Conservation (phyloP, 2,329 filamentous ascomycete species). For the Mycosphaerella arachidis region DNA sequence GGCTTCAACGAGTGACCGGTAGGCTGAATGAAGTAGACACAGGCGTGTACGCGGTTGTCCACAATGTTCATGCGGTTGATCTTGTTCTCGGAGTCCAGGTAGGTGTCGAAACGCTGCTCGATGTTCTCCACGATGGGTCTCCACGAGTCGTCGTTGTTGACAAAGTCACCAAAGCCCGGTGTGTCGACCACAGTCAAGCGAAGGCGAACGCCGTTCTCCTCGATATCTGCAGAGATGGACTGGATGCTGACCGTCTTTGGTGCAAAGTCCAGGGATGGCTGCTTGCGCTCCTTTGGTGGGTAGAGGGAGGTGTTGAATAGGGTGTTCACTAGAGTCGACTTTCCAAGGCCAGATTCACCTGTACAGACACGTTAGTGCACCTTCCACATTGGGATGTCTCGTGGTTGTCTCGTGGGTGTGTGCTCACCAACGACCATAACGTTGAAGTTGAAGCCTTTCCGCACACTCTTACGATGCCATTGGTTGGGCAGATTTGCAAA, state of each 20-base stretch:
- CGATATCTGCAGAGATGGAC: constrained; percentile 63
- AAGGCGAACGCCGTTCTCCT: constrained; percentile 96
- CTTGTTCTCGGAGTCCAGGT: constrained; percentile 99
- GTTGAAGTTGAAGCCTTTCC: constrained; percentile 99
- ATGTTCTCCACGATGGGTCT: constrained; percentile 99
- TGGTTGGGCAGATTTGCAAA: constrained; percentile 99
- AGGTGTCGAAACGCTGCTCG: constrained; percentile 97
- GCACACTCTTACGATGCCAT: constrained; percentile 99
- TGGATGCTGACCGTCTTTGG: constrained; percentile 68
- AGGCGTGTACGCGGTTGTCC: constrained; percentile 97
- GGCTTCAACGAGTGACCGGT: constrained; percentile 98
- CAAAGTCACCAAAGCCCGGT: constrained; percentile 96
- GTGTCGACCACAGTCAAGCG: constrained; percentile 96
- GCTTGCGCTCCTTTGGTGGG: constrained; percentile 97
- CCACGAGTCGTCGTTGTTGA: constrained; percentile 99
- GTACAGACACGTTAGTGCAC: constrained; percentile 15
- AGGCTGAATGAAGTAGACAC: constrained; percentile 99
- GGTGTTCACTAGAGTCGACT: constrained; percentile 98
- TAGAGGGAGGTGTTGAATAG: constrained; percentile 99
- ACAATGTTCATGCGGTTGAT: constrained; percentile 99
- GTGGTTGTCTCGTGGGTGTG: background rate
- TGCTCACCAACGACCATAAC: constrained; percentile 98
- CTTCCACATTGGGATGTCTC: background rate
- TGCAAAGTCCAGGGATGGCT: constrained; percentile 93
- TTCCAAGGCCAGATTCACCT: constrained; percentile 99